Evolutionary conservation across 306 rosid genomes (phyloP).

Genomic region (Neltuma alba): DNA sequence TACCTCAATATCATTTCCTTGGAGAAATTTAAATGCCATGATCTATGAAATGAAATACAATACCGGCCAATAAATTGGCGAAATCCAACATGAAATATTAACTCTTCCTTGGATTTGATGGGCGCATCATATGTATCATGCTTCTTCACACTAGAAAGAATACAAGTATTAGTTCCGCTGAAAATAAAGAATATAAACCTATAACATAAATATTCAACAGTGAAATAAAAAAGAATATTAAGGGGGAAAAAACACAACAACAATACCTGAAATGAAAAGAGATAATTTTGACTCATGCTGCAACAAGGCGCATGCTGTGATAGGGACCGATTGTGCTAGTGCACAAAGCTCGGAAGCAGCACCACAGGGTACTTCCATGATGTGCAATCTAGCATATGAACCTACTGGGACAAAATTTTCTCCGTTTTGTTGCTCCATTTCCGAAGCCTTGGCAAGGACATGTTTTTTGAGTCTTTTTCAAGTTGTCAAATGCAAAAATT

Average conservation of each 20-base stretch:
- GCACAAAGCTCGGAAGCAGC: constrained; percentile 66
- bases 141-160: constrained; percentile 71
- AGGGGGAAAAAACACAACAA: constrained; percentile 27
- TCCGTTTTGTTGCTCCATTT: constrained; percentile 56
- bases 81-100: constrained; percentile 91
- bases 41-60: constrained; percentile 1
- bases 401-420: constrained; percentile 64
- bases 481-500: constrained; percentile 84
- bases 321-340: constrained; percentile 50
- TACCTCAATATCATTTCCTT: neutral
- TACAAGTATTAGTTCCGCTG: neutral
- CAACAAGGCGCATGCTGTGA: constrained; percentile 84
- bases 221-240: constrained; percentile 28
- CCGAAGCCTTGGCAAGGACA: constrained; percentile 79
- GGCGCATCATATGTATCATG: constrained; percentile 72
- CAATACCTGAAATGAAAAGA: constrained; percentile 87
- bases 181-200: neutral
- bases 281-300: constrained; percentile 96
- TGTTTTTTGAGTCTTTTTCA: constrained; percentile 71
- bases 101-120: constrained; percentile 86
- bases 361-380: constrained; percentile 66
- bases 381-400: constrained; percentile 75
- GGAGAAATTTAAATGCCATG: neutral
- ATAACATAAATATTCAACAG: neutral
- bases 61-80: constrained; percentile 95